Base-by-base conservation (phyloP, 352 stramenopile genomes). In the Discostella stelligera region DNA sequence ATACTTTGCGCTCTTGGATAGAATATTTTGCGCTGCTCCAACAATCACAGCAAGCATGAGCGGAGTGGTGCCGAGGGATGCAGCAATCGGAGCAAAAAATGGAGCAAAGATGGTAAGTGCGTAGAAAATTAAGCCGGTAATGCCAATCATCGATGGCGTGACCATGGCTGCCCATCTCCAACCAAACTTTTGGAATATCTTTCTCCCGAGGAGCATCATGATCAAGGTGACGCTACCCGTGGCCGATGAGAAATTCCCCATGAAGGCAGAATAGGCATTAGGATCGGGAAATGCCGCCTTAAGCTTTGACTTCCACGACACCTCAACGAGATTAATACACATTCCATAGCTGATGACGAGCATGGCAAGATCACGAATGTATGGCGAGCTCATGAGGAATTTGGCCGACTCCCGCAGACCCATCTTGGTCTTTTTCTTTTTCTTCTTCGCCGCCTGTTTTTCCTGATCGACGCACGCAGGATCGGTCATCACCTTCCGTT, bases 241-340 rank as follows among this genome's bases (percentile, higher is more conserved):
- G 9, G 84, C 79, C 14, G 84, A 90, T 7, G 79, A 94, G 65
- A 95, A 95, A 54, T 94, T 95, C 48, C 93, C 93, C 94, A 97
- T 97, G 80, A 97, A 97, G 9, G 89, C 83, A 21, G 90, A 95
- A 74, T 97, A 97, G 16, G 85, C 90, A 76, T 95, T 95, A 3
- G 93, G 92, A 83, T 96, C 87, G 9, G 91, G 89, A 74, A 95
- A 96, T 10, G 86, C 90, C 70, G 74, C 68, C 82, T 96, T 96
- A 0, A 97, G 66, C 71, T 96, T 95, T 13, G 85, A 80, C 85
- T 97, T 97, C 94, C 94, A 97, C 16, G 88, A 94, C 10, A 94
- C 90, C 80, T 97, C 93, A 1, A 97, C 92, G 76, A 97, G 93
- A 82, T 96, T 97, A 80, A 97, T 97, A 48, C 88, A 94, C 90